Base-by-base conservation (phyloP, 371 early-diverging fungal genomes). In the Apophysomyces sp. region DNA sequence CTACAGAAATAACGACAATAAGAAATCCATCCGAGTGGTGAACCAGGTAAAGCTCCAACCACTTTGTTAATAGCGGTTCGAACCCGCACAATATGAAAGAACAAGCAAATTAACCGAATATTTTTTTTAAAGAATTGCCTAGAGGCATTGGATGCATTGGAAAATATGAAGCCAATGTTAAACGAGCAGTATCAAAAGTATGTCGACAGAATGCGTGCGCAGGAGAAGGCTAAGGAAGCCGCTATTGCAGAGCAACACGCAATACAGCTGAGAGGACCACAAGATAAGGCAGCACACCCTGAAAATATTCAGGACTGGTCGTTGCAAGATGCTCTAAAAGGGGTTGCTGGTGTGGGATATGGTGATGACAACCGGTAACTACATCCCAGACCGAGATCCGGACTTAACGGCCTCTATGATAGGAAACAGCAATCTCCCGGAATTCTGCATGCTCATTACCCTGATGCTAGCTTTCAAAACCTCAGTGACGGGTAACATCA, bases 101-200 rank as follows among this genome's bases (percentile, higher is more conserved):
- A 41, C n/a, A 44, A 41, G 21, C n/a, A 39, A 60, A 49, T 13
- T 0, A 13, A 13, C 11, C 53, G 11, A 7, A 7, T 53, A 16
- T 40, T 16, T 15, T 26, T 24, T 52, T 24, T 57, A 57, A 15
- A 81, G 85, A 77, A 82, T 60, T 81, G 78, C 26, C 29, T 72
- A 8, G 77, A 81, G 39, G 84, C 82, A 0, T 52, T 84, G 34
- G 79, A 82, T 36, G 71, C 69, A 2, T 58, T 85, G 39, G 85
- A 82, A 44, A 28, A 56, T 13, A 69, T 84, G 57, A 80, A 82
- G 49, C 81, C 77, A n/a, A 52, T 49, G 1, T 41, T 84, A 49
- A 68, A 72, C 18, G 39, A 58, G 15, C 55, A 52, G 8, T 72
- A 77, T 40, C 52, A 60, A 2, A 49, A 57, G 4, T 72, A 72